Conservation (phyloP, 768 basidiomycete species). For the Boletus tomentosulus region DNA sequence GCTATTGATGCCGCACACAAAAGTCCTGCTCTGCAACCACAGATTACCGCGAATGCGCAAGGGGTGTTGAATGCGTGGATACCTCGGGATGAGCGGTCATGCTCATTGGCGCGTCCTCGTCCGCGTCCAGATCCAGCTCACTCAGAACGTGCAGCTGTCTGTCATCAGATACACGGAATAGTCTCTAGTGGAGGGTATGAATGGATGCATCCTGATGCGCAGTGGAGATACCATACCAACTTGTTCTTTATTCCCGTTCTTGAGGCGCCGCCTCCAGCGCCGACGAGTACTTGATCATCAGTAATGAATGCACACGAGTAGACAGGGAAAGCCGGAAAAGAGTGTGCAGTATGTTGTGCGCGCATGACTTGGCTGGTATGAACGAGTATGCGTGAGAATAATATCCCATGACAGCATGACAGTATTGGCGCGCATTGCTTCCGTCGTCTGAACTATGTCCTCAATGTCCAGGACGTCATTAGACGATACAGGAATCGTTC, state of each 20-base stretch:
- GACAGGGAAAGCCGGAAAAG: conserved; percentile 81
- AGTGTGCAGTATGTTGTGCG: conserved; percentile 70
- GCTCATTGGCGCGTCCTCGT: conserved; percentile 97
- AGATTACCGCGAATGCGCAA: background rate
- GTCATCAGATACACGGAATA: conserved; percentile 58
- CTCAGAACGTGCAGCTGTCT: conserved; percentile 51
- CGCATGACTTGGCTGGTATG: conserved; percentile 49
- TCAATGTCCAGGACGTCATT: conserved; percentile 14
- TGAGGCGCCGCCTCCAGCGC: conserved; percentile 86
- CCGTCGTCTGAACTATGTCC: background rate
- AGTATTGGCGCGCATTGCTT: background rate
- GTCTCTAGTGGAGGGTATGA: conserved; percentile 42
- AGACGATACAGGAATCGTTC: conserved; percentile 32
- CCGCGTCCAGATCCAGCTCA: conserved; percentile 72
- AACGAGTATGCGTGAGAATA: conserved; percentile 14
- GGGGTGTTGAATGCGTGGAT: conserved; percentile 12
- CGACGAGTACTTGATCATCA: conserved; percentile 69
- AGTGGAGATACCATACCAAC: conserved; percentile 63
- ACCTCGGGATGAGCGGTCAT: conserved; percentile 70
- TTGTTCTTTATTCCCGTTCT: conserved; percentile 93
- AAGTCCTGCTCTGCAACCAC: conserved; percentile 37
- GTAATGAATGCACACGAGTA: conserved; percentile 82
- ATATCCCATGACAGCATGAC: conserved; percentile 11
- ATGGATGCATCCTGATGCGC: background rate
- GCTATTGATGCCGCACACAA: conserved; percentile 90